Evolutionary conservation across 768 basidiomycete species (phyloP), one percentile per base, ranked within the genome.

Genomic region (Neoboletus magnificus): DNA sequence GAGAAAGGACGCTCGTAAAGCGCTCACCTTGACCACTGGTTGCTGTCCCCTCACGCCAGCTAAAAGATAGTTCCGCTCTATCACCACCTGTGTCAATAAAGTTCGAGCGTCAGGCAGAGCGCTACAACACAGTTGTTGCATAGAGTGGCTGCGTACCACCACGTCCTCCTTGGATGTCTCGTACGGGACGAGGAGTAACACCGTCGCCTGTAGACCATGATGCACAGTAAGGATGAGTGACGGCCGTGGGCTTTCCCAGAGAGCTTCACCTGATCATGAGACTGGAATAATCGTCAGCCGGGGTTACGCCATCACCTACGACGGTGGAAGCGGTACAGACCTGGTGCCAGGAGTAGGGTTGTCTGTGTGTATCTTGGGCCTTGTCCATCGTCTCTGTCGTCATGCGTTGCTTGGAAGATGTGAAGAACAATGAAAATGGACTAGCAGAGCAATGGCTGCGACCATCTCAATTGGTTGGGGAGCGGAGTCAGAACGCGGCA

Each of bases 261-360:
- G 59, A 33, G 62, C 56, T 64, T 68, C 57, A 71, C 90, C 83
- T 92, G 90, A 79, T 92, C 90, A 80, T 92, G 90, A 59, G 90
- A 91, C 90, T 92, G 60, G 33, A 45, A 55, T 45, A 48, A 16
- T 32, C 10, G 57, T 64, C 58, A 68, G 63, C 57, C 52, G 22
- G 11, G 43, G 40, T 46, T 53, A 44, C 56, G 64, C 65, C 62
- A 57, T 57, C 66, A 47, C 39, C 48, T 16, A 9, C 35, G n/a
- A 27, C 18, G 20, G 25, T 50, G 25, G 33, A 27, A 6, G 44
- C 23, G 6, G 55, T 48, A 70, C 80, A 58, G 65, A 90, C 90
- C 82, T 92, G 90, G 71, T 92, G 91, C 90, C 90, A 92, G 60
- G 90, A 89, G 64, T 92, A 92, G 20, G 79, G 73, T 46, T 73